A percentile compares a stretch with the other conserved stretches of the same genome.
Conservation (phyloP, 2,329 filamentous ascomycete genomes). For the Sclerotinia subarctica region DNA sequence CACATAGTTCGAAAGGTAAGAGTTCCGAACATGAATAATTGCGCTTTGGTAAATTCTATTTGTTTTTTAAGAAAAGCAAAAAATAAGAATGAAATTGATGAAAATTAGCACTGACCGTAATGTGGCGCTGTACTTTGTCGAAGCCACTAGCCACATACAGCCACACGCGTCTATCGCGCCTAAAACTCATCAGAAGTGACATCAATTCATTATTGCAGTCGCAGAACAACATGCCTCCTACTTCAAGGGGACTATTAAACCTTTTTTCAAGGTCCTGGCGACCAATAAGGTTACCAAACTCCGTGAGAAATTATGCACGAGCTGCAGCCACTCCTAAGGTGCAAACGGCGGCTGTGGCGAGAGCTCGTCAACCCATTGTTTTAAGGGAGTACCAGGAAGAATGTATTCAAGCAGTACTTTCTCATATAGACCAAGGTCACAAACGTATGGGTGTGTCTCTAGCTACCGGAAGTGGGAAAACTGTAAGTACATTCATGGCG, state of each 20-base stretch:
- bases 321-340: constrained; percentile 14
- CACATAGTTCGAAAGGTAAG: constrained; percentile 23
- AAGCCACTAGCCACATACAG: background rate
- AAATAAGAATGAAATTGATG: background rate
- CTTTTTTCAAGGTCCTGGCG: constrained; percentile 4
- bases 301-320: constrained; percentile 23
- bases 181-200: background rate
- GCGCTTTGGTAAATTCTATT: constrained; percentile 3
- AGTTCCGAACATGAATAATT: background rate
- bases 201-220: background rate
- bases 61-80: background rate
- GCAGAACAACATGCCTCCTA: constrained; percentile 33
- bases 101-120: background rate
- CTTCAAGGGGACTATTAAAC: constrained; percentile 32
- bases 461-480: constrained; percentile 87
- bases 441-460: constrained; percentile 80
- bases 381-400: constrained; percentile 87
- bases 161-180: constrained; percentile 9
- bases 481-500: constrained; percentile 48
- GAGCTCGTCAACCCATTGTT: constrained; percentile 43
- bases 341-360: constrained; percentile 4
- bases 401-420: constrained; percentile 78
- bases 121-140: background rate
- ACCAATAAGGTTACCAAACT: background rate
- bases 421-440: constrained; percentile 65